Conservation (phyloP, 148 eudicot genomes). For the Camellia japonica region DNA sequence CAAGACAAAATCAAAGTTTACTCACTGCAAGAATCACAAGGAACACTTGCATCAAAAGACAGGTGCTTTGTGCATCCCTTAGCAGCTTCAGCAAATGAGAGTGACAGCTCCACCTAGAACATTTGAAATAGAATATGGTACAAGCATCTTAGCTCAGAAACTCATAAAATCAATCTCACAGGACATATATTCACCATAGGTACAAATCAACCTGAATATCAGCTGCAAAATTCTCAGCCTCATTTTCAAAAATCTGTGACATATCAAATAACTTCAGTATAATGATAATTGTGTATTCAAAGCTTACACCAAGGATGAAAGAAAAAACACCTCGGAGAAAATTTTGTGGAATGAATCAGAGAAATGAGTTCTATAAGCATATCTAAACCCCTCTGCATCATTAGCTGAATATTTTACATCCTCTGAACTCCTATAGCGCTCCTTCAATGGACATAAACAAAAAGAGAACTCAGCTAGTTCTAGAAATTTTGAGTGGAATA, state of each 20-base stretch:
- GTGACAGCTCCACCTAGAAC: conserved; percentile 64
- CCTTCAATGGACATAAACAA: conserved; percentile 26
- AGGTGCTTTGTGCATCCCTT: conserved; percentile 79
- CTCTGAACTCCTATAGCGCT: conserved; percentile 44
- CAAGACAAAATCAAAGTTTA: conserved; percentile 17
- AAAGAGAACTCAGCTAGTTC: conserved; percentile 10
- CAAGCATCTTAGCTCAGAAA: conserved; percentile 13
- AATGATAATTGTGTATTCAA: neutral
- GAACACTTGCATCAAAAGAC: conserved; percentile 64
- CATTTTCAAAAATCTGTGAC: conserved; percentile 76
- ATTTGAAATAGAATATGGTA: conserved; percentile 15
- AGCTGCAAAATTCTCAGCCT: conserved; percentile 51
- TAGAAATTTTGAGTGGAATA: conserved; percentile 7
- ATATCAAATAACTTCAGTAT: conserved; percentile 7
- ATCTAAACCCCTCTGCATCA: conserved; percentile 51
- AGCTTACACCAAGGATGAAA: neutral
- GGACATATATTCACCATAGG: neutral
- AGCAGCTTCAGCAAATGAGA: conserved; percentile 86
- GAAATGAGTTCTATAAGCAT: conserved; percentile 54
- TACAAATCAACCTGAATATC: conserved; percentile 67
- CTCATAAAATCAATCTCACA: conserved; percentile 17
- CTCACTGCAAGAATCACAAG: conserved; percentile 88
- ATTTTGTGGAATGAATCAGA: conserved; percentile 82
- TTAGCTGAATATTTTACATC: conserved; percentile 42
- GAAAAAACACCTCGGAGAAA: conserved; percentile 74